Evolutionary conservation across 1,284 basidiomycete species (phyloP), one percentile per base, ranked within the genome.

Genomic region (Ceratobasidium sp.): DNA sequence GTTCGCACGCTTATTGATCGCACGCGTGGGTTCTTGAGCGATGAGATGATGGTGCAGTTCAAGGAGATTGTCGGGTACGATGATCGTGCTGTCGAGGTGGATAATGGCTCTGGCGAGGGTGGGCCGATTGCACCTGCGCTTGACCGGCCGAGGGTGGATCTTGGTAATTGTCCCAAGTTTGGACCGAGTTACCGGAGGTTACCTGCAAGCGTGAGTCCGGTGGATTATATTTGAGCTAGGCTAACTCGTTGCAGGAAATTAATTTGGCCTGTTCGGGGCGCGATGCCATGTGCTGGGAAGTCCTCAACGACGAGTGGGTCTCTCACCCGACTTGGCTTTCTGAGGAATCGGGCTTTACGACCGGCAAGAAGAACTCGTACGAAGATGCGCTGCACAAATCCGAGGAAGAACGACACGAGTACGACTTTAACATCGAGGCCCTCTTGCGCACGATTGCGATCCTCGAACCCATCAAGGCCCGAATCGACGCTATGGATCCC

Each of bases 331-430:
- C 94, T 0, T 98, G 94, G 94, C 94, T 93, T 20, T 98, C 96
- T 71, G 97, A 98, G 75, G 94, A 97, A 74, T 87, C 92, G 0
- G 93, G 93, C 1, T 98, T 98, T 80, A 87, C 94, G 70, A 87
- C 96, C 4, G 94, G 98, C 80, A 96, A 96, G 84, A 98, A 98
- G 83, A 99, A 98, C 78, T 86, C 89, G 2, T 98, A 93, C 78
- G 97, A 99, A 79, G 96, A 98, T 76, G 93, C 93, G 0, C 84
- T 99, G 69, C 96, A 99, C 81, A 93, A 93, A 78, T 92, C 93
- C 74, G 97, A 99, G 79, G 97, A 99, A 78, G 97, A 99, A 78
- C 88, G 97, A 29, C 94, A 98, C 81, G 97, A 99, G 80, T 99
- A 96, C 79, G 95, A 98, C 76, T 96, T 97, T 74, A 93, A 97